These are phyloP conservation scores for Pseudogymnoascus sp. DNA, from an alignment of 2,329 filamentous ascomycete species.

Conservation along the genomic window DNA sequence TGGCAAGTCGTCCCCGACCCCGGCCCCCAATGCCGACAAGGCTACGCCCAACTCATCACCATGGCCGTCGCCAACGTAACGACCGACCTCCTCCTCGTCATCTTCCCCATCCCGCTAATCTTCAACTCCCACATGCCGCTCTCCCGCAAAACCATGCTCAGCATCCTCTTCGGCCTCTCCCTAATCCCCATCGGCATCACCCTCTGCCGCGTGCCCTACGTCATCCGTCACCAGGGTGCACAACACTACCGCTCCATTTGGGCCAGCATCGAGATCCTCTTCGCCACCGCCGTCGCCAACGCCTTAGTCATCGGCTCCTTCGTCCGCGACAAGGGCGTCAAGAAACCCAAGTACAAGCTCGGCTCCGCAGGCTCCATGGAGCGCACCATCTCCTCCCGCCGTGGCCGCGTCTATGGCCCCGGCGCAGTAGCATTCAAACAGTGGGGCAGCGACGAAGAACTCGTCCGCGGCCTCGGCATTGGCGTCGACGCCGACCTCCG, in stretches of 20 bases:
- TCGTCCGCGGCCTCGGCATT: constrained; percentile 74
- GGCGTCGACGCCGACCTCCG: constrained; percentile 52
- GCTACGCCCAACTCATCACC: constrained; percentile 78
- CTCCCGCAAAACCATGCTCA: constrained; percentile 73
- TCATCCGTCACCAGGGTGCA: constrained; percentile 62
- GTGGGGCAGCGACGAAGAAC: constrained; percentile 87
- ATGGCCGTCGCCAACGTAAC: constrained; percentile 86
- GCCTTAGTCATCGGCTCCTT: constrained; percentile 87
- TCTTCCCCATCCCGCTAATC: constrained; percentile 87
- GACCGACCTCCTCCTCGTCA: constrained; percentile 79
- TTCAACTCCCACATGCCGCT: constrained; percentile 68
- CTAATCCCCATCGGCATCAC: constrained; percentile 73
- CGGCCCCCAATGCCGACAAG: constrained; percentile 76
- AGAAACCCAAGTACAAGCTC: constrained; percentile 77
- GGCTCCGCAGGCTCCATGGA: constrained; percentile 58
- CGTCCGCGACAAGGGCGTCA: constrained; percentile 80
- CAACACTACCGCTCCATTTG: constrained; percentile 86
- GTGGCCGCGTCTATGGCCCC: constrained; percentile 36
- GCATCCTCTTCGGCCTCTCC: constrained; percentile 78
- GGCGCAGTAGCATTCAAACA: constrained; percentile 46
- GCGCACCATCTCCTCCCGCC: constrained; percentile 34
- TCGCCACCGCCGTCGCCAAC: constrained; percentile 82
- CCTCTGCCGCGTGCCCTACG: constrained; percentile 71
- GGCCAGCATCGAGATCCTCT: constrained; percentile 84
- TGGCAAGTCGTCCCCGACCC: constrained; percentile 85